Base-by-base conservation (phyloP, 371 early-diverging fungal species). In the Neoconidiobolus thromboides region DNA sequence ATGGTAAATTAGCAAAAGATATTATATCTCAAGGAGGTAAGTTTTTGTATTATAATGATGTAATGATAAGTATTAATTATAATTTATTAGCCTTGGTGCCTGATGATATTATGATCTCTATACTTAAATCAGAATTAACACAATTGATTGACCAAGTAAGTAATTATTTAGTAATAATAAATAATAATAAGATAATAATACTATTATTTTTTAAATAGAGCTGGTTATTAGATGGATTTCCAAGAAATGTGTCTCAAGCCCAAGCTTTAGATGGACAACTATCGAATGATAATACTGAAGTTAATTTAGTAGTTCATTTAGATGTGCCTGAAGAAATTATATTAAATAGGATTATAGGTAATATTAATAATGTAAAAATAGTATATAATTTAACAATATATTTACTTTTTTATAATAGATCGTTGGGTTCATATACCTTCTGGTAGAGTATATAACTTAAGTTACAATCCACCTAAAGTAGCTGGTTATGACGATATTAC, bases 191-290 rank as follows among this genome's bases (percentile, higher is more conserved):
- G 26, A 26, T 26, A 26, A 26, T 26, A 26, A 26, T 26, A 26
- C 26, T 26, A 26, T 26, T 59, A 38, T 12, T 64, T 9, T n/a
- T 15, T 42, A 50, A 65, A 7, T 37, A 15, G 38, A 54, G n/a
- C n/a, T 90, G 91, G 85, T 70, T 96, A 7, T 78, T 96, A 15
- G 98, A 97, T 74, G 99, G 99, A 10, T 99, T 92, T 68, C 99
- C 99, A 46, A 78, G 99, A 48, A 94, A 86, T 1, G 64, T 88
- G 37, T 64, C 65, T 2, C 99, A 99, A 73, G 95, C 98, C 0
- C 63, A 79, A 56, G 75, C 77, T 4, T 71, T 96, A 60, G 91
- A 91, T 67, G 61, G 65, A 6, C 75, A 75, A 62, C 71, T 93
- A 2, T 62, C 69, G 14, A 63, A 65, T 42, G 64, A 67, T 38